Evolutionary conservation across 208 protist genomes (phyloP), one percentile per base, ranked within the genome.

Genomic region (Leptomonas seymouri): DNA sequence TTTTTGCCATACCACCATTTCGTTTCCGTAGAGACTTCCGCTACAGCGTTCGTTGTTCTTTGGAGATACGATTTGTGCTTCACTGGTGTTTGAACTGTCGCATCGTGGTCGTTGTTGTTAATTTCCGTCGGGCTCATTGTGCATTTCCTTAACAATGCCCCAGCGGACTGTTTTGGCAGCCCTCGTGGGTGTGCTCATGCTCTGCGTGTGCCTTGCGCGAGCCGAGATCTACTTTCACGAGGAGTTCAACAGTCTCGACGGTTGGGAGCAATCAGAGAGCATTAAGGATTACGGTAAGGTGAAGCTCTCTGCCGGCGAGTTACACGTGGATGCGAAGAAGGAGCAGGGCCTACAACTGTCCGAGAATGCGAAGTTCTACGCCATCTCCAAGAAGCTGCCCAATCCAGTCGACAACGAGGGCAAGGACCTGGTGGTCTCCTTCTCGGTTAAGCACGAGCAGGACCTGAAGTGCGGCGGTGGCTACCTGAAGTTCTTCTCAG

Each of bases 401-500:
- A 71, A 71, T 18, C 77, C 84, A 14, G 77, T 97, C 39, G 76
- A 65, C 9, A 98, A 98, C 82, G 75, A 94, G 8, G 88, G 79
- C 73, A 95, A 96, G 70, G 66, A 88, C 53, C 61, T 98, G n/a
- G 93, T 98, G 60, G 44, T 98, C 12, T 95, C 95, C 59, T 98
- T 91, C 84, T 91, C 88, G 15, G 81, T 98, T 25, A 97, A 97
- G 67, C 80, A 97, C 73, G 88, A 96, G 70, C 91, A 98, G 69
- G 72, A 84, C 11, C 59, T 98, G 20, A 85, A 94, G 60, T 98
- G 97, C 80, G 97, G 94, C 69, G 97, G 97, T 62, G 86, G 85
- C 53, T 98, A 98, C 87, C 81, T 98, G 31, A 98, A 98, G 80
- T 50, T 98, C 14, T 65, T 98, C n/a, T 90, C 93, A 62, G 67